These are phyloP conservation scores for Poteriospumella lacustris DNA, from an alignment of 108 stramenopile genomes.

Conservation along the genomic window DNA sequence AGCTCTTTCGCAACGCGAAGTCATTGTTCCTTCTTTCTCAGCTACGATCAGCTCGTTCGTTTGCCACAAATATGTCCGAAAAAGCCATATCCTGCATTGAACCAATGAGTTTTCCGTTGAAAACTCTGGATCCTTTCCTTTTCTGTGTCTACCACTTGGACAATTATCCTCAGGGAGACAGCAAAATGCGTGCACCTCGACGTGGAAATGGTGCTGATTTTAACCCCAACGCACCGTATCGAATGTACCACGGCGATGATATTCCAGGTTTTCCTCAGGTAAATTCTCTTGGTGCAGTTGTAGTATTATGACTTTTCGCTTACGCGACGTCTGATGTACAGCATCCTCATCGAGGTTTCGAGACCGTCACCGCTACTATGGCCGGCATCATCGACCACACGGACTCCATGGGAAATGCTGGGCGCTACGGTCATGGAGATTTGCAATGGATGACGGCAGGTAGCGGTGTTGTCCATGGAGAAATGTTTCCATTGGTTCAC, in stretches of 20 bases:
- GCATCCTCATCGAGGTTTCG: constrained; percentile 82
- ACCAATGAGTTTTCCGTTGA: constrained; percentile 55
- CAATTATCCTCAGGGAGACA: constrained; percentile 57
- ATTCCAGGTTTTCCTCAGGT: constrained; percentile 36
- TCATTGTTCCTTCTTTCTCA: too few relatives aligned
- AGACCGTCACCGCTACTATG: constrained; percentile 82
- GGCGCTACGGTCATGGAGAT: constrained; percentile 52
- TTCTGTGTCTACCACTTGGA: constrained; percentile 78
- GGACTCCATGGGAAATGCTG: constrained; percentile 67
- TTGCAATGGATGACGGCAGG: constrained; percentile 95
- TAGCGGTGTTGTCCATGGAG: constrained; percentile 78
- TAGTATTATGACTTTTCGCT: neutral
- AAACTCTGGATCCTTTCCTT: constrained; percentile 67
- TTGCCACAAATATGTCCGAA: too few relatives aligned
- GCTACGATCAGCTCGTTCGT: too few relatives aligned
- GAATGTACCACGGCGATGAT: constrained; percentile 36
- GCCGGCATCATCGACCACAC: constrained; percentile 80
- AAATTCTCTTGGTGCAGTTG: neutral
- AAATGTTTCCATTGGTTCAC: constrained; percentile 67
- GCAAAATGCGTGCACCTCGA: constrained; percentile 33
- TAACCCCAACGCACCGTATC: constrained; percentile 30
- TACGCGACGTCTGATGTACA: neutral
- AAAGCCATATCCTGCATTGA: too few relatives aligned
- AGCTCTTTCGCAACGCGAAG: too few relatives aligned
- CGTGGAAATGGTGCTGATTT: constrained; percentile 37